Percentiles rank a stretch among this genome's conserved stretches.
These are phyloP conservation scores for Aureobasidium sp. DNA, from an alignment of 2,329 filamentous ascomycete genomes.

Conservation along the genomic window DNA sequence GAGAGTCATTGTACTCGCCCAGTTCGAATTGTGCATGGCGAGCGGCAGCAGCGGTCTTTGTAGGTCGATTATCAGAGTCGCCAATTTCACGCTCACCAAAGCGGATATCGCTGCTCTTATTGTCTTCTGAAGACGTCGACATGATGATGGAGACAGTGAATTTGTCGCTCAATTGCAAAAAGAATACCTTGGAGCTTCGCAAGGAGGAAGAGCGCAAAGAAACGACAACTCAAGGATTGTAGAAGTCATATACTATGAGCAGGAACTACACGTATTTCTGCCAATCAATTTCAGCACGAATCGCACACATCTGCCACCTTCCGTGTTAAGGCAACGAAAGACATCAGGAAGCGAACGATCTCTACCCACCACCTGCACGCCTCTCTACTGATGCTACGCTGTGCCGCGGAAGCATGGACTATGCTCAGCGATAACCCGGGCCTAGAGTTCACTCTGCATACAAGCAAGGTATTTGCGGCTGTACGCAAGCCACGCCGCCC, in stretches of 20 bases:
- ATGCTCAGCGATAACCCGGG: background rate
- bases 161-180: background rate
- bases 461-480: background rate
- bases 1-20: background rate
- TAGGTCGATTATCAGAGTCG: background rate
- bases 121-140: background rate
- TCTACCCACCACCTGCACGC: background rate
- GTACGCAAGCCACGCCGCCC: background rate
- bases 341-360: background rate
- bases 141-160: background rate
- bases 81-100: constrained; percentile 1
- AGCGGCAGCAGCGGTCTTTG: constrained; percentile 9
- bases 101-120: constrained; percentile 3
- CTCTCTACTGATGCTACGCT: background rate
- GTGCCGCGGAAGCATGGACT: constrained; percentile 1
- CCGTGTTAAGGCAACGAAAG: background rate
- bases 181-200: background rate
- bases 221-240: background rate
- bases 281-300: background rate
- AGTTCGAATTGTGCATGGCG: constrained; percentile 7
- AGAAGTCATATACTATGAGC: background rate
- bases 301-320: background rate
- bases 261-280: background rate
- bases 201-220: background rate
- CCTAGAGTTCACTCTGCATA: background rate